Base-by-base conservation (phyloP, 371 early-diverging fungal genomes). In the Zopfochytrium polystomum region DNA sequence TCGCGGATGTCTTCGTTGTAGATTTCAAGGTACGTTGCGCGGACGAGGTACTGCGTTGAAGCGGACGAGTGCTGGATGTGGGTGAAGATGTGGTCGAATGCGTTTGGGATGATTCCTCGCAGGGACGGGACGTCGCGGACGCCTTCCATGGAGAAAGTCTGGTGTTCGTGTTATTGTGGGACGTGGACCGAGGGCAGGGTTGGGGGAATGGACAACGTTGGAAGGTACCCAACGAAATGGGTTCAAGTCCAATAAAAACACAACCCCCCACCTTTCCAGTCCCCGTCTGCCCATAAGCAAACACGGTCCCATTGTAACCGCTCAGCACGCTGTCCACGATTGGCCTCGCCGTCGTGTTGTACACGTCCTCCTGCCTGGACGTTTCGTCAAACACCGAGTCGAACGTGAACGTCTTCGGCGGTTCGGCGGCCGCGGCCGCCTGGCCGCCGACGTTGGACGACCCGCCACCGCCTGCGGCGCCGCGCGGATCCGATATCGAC, bases 1-100 rank as follows among this genome's bases (percentile, higher is more conserved):
- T 99, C 99, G 29, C 87, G 83, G 51, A 99, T 79, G 38, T 97
- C 93, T 70, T 99, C 99, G 67, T 99, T 99, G 80, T 99, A 99
- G 26, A 99, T 83, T 74, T 99, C 99, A 32, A 97, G 78, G 71
- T 71, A 81, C n/a, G 77, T 76, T 11, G 74, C 71, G 23, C 74
- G 76, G 35, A 82, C 79, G 43, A 77, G 74, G 60, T 77, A 76
- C 55, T 74, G 63, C n/a, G 59, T 68, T 29, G 62, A 61, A 27
- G 68, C 63, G 29, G 48, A 47, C 26, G 67, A 60, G 44, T 51
- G 67, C 18, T 65, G 57, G 2, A 82, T 81, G 53, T 73, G 67
- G 15, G 84, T 78, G 71, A 96, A 97, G 43, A 99, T 75, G 30
- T 86, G 78, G 54, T 89, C 72, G 55, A 97, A 81, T 0, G 90